phyloP scores from a whole-genome alignment of 257 asterid genomes.

The Solanum tarapatanum region DNA sequence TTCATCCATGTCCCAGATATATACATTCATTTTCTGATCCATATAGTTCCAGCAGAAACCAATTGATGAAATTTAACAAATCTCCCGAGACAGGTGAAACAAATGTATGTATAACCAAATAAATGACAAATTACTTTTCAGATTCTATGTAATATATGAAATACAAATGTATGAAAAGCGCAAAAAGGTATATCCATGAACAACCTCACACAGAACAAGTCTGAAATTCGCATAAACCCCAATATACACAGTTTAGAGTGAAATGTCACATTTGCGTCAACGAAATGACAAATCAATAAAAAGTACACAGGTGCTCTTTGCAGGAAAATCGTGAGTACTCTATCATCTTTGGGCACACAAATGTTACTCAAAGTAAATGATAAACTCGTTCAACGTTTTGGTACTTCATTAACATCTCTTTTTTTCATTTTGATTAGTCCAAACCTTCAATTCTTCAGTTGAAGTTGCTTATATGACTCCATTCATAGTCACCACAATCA shows the following conservation, averaged over 20 bases:
- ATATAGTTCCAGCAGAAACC: conserved; percentile 5
- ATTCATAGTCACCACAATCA: background rate
- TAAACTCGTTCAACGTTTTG: background rate
- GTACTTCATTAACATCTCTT: background rate
- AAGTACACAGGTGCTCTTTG: background rate
- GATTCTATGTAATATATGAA: background rate
- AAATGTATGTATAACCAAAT: background rate
- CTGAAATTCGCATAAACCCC: background rate
- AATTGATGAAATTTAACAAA: background rate
- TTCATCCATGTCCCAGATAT: conserved; percentile 99
- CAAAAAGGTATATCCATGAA: background rate
- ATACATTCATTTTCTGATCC: conserved; percentile 59
- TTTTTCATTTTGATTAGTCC: background rate
- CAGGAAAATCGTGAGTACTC: background rate
- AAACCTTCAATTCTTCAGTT: background rate
- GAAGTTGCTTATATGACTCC: background rate
- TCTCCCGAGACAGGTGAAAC: background rate
- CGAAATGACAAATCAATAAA: background rate
- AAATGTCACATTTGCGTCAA: background rate
- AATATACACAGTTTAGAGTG: background rate
- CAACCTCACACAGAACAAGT: background rate
- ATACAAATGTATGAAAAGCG: background rate
- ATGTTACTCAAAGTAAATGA: background rate
- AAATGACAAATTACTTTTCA: background rate
- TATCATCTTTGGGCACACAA: background rate